These are phyloP conservation scores for Allium fistulosum DNA, from an alignment of 106 monocot genomes.

Conservation along the genomic window DNA sequence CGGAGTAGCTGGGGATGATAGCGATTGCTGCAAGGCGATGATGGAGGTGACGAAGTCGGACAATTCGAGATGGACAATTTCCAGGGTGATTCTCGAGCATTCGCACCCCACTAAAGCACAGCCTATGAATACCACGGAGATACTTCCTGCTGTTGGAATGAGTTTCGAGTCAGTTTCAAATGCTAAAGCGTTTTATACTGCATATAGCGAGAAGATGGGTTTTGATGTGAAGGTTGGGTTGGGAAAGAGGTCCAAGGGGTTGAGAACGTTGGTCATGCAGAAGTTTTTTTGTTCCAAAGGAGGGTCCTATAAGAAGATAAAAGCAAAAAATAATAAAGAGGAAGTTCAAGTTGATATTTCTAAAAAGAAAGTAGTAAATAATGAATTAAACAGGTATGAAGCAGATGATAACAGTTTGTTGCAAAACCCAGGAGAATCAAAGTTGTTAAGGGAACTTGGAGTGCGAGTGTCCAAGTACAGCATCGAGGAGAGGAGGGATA, in stretches of 20 bases:
- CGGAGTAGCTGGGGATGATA: not conserved
- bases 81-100: constrained; percentile 34
- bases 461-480: constrained; percentile 55
- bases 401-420: not conserved
- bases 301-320: constrained; percentile 25
- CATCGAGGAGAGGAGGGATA: constrained; percentile 67
- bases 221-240: constrained; percentile 32
- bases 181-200: constrained; percentile 44
- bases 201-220: constrained; percentile 52
- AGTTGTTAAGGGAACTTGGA: constrained; percentile 64
- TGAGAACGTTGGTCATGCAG: constrained; percentile 44
- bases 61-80: constrained; percentile 34
- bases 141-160: constrained; percentile 44
- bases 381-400: not conserved
- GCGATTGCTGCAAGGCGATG: constrained; percentile 29
- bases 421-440: constrained; percentile 22
- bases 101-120: constrained; percentile 25
- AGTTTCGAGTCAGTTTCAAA: constrained; percentile 52
- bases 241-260: constrained; percentile 41
- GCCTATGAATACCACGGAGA: constrained; percentile 16
- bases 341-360: constrained; percentile 28
- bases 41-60: constrained; percentile 49
- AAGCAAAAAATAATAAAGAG: constrained; percentile 15
- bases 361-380: constrained; percentile 8
- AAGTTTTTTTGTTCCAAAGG: constrained; percentile 47